A percentile compares a stretch with the other conserved stretches of the same genome.
Conservation (phyloP, 495 filamentous ascomycete genomes). For the Podospora sp. region DNA sequence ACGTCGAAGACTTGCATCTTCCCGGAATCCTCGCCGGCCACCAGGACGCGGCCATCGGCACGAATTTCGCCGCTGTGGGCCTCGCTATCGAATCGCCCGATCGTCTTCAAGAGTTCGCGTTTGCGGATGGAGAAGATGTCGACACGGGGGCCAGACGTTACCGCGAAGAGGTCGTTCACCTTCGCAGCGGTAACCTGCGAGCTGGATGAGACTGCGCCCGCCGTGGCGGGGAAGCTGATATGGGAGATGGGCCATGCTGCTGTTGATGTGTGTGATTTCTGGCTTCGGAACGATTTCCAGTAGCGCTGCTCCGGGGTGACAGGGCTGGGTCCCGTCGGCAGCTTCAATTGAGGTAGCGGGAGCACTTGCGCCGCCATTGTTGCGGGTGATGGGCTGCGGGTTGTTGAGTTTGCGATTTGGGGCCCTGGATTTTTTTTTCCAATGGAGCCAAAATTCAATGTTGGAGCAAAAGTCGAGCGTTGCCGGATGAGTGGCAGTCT, state of each 20-base stretch:
- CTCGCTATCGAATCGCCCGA: constrained; percentile 86
- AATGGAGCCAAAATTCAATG: not conserved
- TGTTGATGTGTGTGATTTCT: constrained; percentile 81
- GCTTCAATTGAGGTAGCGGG: constrained; percentile 79
- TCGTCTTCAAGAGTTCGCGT: constrained; percentile 84
- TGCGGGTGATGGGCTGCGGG: constrained; percentile 8
- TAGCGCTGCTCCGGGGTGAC: constrained; percentile 89
- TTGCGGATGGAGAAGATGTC: constrained; percentile 91
- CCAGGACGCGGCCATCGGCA: constrained; percentile 82
- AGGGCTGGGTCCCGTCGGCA: constrained; percentile 71
- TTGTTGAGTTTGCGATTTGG: constrained; percentile 7
- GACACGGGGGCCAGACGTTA: constrained; percentile 86
- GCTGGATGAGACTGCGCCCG: constrained; percentile 48
- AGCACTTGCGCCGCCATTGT: constrained; percentile 87
- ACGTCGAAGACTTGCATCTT: constrained; percentile 94
- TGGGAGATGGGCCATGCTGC: constrained; percentile 82
- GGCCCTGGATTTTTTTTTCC: constrained; percentile 15
- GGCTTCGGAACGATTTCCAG: constrained; percentile 88
- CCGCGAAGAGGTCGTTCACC: constrained; percentile 78
- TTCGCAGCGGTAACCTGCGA: constrained; percentile 44
- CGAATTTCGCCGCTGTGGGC: constrained; percentile 85
- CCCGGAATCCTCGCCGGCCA: constrained; percentile 88
- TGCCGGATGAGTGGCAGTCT: constrained; percentile 3
- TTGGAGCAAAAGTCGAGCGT: not conserved
- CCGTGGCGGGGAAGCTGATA: constrained; percentile 70